Evolutionary conservation across 2,329 filamentous ascomycete species (phyloP).

Genomic region (Colletotrichum sp.): DNA sequence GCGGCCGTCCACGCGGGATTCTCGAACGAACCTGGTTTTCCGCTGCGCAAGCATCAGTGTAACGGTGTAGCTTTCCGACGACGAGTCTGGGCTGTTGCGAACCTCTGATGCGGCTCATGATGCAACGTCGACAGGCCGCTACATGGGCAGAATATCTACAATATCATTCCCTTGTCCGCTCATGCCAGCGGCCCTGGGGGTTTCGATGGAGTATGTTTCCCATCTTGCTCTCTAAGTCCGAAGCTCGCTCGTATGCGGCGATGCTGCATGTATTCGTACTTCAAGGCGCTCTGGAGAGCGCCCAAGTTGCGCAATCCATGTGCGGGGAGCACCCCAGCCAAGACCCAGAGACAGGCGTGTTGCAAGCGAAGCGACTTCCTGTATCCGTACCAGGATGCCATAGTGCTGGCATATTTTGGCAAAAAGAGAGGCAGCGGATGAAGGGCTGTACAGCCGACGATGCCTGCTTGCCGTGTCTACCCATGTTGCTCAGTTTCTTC

Average conservation of each 20-base stretch:
- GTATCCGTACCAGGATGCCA: background rate
- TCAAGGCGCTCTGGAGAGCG: background rate
- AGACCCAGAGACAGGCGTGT: background rate
- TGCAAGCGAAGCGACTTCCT: background rate
- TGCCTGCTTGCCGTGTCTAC: background rate
- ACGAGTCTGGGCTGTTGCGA: background rate
- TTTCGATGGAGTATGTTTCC: background rate
- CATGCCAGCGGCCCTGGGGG: background rate
- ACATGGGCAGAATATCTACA: conserved; percentile 8
- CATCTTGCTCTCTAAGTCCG: background rate
- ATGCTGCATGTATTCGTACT: background rate
- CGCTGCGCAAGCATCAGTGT: background rate
- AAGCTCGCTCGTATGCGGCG: background rate
- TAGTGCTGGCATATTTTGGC: background rate
- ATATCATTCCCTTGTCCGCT: background rate
- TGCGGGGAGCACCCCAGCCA: background rate
- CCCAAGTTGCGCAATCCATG: background rate
- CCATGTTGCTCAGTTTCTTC: background rate
- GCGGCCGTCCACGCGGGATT: background rate
- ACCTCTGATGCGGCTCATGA: background rate
- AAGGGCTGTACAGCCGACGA: background rate
- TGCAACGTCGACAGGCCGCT: background rate
- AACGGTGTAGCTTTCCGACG: background rate
- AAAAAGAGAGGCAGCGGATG: background rate
- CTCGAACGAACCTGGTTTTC: background rate